Base-by-base conservation (phyloP, 2,329 filamentous ascomycete species). In the Atkinsonella hypoxylon region DNA sequence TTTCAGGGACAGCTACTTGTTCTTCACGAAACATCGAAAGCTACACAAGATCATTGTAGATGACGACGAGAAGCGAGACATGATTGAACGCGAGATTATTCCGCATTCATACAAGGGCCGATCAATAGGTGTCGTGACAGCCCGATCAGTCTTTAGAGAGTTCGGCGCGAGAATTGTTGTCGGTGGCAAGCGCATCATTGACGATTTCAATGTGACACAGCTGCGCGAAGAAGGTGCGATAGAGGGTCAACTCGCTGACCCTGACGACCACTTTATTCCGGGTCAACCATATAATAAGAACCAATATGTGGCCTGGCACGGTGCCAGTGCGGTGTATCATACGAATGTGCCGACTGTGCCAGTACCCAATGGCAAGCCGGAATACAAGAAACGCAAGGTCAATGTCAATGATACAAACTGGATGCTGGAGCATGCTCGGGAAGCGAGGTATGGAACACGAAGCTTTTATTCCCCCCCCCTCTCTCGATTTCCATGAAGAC, bases 31-130 rank as follows among this genome's bases (percentile, higher is more conserved):
- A 70, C 93, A 98, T 69, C 87, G 87, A 64, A 84, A 89, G 61
- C 83, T 98, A 13, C 93, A 89, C 78, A 98, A 98, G 73, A 95
- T 98, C 62, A 95, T 98, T 61, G 88, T 97, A 51, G 89, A 90
- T 60, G 93, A 98, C 57, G 85, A 93, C n/a, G 91, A 95, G 69
- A 98, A 98, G 73, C 83, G 85, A 54, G 90, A 97, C 67, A 79
- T 98, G 72, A 98, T 98, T 62, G 89, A 94, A 58, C 83, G 93
- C 54, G 87, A 94, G 6, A 85, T 98, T 62, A 95, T 98, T 56
- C 93, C 93, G 1, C 93, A 96, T 72, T 95, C 89, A 30, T 98
- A 98, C 81, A 98, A 97, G 68, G 93, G 93, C 53, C 87, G 93
- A 49, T 89, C 91, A 5, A 98, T 98, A 65, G 93, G 93, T 65